These are phyloP conservation scores for Furcasterigmium furcatum DNA, from an alignment of 2,329 filamentous ascomycete genomes.

Conservation along the genomic window DNA sequence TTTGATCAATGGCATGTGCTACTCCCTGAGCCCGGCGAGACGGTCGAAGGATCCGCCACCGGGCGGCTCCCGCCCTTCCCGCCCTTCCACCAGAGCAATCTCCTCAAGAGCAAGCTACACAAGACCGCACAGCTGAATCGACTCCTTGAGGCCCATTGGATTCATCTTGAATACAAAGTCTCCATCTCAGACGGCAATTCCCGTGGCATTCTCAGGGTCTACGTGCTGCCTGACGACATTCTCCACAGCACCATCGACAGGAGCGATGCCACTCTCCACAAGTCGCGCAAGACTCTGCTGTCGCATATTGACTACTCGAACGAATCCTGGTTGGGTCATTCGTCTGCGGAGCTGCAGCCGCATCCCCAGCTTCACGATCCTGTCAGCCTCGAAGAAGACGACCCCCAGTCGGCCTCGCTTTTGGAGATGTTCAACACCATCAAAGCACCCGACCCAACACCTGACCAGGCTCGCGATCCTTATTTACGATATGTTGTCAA, in stretches of 20 bases:
- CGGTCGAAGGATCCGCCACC: no score
- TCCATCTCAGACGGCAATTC: slow-evolving; percentile 10
- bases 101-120: slow-evolving; percentile 17
- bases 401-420: slow-evolving; percentile 47
- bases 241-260: slow-evolving; percentile 50
- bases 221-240: slow-evolving; percentile 65
- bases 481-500: slow-evolving; percentile 52
- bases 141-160: slow-evolving; percentile 36
- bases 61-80: no score
- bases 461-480: slow-evolving; percentile 41
- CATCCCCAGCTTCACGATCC: slow-evolving; percentile 25
- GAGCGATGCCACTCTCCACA: slow-evolving; percentile 37
- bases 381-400: no score
- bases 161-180: slow-evolving; percentile 35
- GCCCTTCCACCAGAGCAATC: slow-evolving; percentile 23
- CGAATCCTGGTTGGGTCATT: slow-evolving; percentile 50
- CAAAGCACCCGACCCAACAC: slow-evolving; percentile 62
- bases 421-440: slow-evolving; percentile 72
- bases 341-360: slow-evolving; percentile 12
- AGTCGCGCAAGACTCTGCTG: slow-evolving; percentile 45
- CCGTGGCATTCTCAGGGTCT: slow-evolving; percentile 45
- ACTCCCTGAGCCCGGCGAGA: no score
- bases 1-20: slow-evolving; percentile 1
- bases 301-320: slow-evolving; percentile 51
- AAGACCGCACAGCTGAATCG: slow-evolving; percentile 17